Conservation (phyloP, 148 eudicot species). For the Nepenthes mirabilis region DNA sequence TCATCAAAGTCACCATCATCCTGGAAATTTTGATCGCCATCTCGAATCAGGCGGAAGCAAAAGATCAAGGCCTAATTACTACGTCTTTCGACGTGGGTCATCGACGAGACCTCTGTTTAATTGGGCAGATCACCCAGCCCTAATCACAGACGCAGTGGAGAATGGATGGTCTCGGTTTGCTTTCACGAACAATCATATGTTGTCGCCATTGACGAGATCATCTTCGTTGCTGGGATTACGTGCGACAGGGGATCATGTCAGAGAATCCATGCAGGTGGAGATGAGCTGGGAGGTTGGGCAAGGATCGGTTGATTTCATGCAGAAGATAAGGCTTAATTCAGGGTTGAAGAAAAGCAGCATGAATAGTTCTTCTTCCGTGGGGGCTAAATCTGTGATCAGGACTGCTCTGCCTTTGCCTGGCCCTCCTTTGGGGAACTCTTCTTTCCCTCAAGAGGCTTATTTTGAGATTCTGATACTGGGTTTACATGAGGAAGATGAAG, state of each 20-base stretch:
- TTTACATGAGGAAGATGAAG: conserved; percentile 4
- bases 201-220: conserved; percentile 29
- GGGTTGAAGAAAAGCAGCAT: conserved; percentile 13
- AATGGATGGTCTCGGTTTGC: conserved; percentile 83
- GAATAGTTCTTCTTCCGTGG: conserved; percentile 2
- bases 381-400: conserved; percentile 20
- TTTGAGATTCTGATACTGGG: conserved; percentile 50
- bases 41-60: conserved; percentile 5
- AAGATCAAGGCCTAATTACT: conserved; percentile 11
- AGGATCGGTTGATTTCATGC: conserved; percentile 69
- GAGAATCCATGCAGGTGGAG: conserved; percentile 24
- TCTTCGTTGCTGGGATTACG: conserved; percentile 17
- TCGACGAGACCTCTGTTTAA: conserved; percentile 25
- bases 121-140: conserved; percentile 69
- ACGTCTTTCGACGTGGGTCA: conserved; percentile 23
- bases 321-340: conserved; percentile 43
- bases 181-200: conserved; percentile 17
- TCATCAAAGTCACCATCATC: no score
- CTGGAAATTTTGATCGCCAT: not conserved
- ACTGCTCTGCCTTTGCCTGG: conserved; percentile 75
- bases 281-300: conserved; percentile 59
- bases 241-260: conserved; percentile 8
- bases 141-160: conserved; percentile 57
- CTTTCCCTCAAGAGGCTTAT: conserved; percentile 84
- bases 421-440: conserved; percentile 39